phyloP scores from a whole-genome alignment of 495 filamentous ascomycete genomes.

The Neurospora sp. region DNA sequence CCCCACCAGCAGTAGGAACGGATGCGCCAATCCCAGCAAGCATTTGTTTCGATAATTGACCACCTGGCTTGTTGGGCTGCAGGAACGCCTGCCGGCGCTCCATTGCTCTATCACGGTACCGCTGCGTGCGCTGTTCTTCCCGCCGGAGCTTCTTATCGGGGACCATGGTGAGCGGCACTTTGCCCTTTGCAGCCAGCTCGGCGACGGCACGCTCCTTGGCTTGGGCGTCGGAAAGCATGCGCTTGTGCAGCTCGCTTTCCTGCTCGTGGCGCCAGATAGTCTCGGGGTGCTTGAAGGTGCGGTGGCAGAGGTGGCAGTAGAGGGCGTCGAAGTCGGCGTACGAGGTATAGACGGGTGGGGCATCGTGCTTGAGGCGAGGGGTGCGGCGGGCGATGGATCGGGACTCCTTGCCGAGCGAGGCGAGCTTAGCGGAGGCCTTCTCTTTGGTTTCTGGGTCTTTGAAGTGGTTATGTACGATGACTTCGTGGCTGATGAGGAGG shows the following conservation, averaged over 20 bases:
- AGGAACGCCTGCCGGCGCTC: constrained; percentile 70
- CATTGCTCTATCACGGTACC: constrained; percentile 74
- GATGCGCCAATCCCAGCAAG: neutral
- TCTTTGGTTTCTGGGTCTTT: constrained; percentile 22
- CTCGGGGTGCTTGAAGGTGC: constrained; percentile 57
- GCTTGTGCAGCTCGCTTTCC: constrained; percentile 60
- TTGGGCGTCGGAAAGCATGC: constrained; percentile 54
- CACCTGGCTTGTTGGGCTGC: constrained; percentile 42
- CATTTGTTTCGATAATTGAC: neutral
- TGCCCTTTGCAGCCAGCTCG: constrained; percentile 47
- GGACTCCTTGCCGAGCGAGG: constrained; percentile 13
- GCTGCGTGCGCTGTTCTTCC: constrained; percentile 29
- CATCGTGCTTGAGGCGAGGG: constrained; percentile 16
- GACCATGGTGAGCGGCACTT: constrained; percentile 37
- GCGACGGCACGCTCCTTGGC: constrained; percentile 45
- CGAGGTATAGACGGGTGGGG: constrained; percentile 30
- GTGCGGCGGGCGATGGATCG: constrained; percentile 17
- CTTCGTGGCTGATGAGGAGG: constrained; percentile 23
- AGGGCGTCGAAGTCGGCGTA: constrained; percentile 62
- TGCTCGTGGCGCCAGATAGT: constrained; percentile 70
- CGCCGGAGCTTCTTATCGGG: constrained; percentile 25
- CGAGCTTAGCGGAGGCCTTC: constrained; percentile 21
- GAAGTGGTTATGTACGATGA: constrained; percentile 17
- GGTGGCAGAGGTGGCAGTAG: constrained; percentile 69
- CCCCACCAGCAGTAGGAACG: neutral